These are phyloP conservation scores for Teratosphaeria gauchensis DNA, from an alignment of 2,329 filamentous ascomycete species.

Conservation along the genomic window DNA sequence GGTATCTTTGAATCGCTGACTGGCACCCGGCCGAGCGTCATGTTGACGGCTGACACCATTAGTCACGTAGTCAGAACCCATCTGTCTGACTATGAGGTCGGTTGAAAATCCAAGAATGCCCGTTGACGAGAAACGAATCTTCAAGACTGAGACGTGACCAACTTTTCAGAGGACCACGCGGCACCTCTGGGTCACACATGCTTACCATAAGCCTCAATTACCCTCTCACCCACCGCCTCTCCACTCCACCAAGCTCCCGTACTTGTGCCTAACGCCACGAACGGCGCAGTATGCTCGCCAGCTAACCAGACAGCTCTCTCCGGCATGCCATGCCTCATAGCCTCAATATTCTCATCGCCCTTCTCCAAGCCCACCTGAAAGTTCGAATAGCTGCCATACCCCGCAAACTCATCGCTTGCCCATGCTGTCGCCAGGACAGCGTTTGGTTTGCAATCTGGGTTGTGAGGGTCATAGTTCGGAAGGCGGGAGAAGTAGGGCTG, in stretches of 20 bases:
- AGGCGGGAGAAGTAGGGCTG: conserved; percentile 67
- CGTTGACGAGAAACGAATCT: no score
- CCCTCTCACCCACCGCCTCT: conserved; percentile 61
- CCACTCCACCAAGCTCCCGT: conserved; percentile 91
- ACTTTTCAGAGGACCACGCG: no score
- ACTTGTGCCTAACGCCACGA: conserved; percentile 77
- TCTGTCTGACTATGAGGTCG: no score
- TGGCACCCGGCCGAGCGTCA: no score
- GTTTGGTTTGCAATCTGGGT: conserved; percentile 51
- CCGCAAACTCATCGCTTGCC: conserved; percentile 68
- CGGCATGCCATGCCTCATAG: conserved; percentile 45
- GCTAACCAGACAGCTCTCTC: conserved; percentile 71
- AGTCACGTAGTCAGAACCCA: no score
- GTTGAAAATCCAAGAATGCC: no score
- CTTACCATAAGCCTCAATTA: conserved; percentile 28
- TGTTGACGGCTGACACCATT: no score
- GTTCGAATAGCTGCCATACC: conserved; percentile 74
- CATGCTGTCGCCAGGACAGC: conserved; percentile 64
- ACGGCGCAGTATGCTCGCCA: conserved; percentile 83
- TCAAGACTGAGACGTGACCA: no score
- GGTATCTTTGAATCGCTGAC: no score
- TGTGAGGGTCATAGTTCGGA: conserved; percentile 51
- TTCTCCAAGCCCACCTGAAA: conserved; percentile 66
- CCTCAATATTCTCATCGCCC: conserved; percentile 62
- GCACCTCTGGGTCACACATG: background rate